Base-by-base conservation (phyloP, 106 monocot species). In the Platanthera guangdongensis region DNA sequence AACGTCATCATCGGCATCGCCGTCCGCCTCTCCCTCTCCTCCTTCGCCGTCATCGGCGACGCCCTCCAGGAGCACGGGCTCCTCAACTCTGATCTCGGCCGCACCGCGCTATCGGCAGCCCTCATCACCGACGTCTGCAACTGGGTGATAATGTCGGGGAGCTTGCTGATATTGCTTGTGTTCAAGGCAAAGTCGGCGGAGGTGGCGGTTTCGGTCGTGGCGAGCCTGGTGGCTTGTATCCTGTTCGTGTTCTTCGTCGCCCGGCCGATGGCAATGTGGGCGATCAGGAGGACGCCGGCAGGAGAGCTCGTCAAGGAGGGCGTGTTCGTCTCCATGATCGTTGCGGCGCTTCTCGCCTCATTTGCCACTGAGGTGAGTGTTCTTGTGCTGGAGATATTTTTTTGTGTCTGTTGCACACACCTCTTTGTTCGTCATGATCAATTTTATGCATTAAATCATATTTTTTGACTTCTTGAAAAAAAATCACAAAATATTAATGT, bases 31-130 rank as follows among this genome's bases (percentile, higher is more conserved):
- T 87, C 85, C 32, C 49, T 90, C 62, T 69, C 87, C 6, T 85
- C 90, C 11, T 90, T 85, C 55, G 45, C 85, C 8, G 87, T 87
- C 53, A 15, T 85, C 47, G 25, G 79, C 51, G 54, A 75, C 19
- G 82, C 78, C 19, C 84, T 90, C 52, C 75, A 72, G 32, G 90
- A 90, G 81, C 83, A 85, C 48, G 54, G 76, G 51, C 81, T 90
- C 50, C 81, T 90, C 48, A 90, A 81, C 77, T 76, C 87, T 13
- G 76, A 83, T 11, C 80, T 90, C 54, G 90, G 90, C 13, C 82
- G 90, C 10, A 51, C 79, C 13, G 87, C 83, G 32, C 75, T 87
- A 59, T 81, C 87, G 4, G 78, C 83, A 19, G 18, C 90, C 3
- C 83, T 90, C 45, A 76, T 90, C 45, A 77, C 79, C 21, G 87